Evolutionary conservation across 2,329 filamentous ascomycete genomes (phyloP).

Genomic region (Cercospora sp.): DNA sequence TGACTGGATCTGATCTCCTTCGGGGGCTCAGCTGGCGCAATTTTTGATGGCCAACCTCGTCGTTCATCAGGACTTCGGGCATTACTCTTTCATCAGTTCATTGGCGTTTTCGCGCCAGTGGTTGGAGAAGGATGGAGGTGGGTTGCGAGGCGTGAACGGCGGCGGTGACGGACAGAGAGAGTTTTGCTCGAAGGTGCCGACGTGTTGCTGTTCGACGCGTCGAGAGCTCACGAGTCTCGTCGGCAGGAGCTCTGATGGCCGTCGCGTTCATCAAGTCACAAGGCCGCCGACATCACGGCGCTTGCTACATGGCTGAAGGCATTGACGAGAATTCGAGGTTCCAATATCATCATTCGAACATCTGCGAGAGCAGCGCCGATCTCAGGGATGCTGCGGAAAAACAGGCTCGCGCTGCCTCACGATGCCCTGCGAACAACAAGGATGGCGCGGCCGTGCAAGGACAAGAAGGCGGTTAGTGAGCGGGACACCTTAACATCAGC

Average conservation of each 20-base stretch:
- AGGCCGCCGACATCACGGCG: background rate
- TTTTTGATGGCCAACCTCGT: background rate
- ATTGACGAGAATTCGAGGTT: background rate
- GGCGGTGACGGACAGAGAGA: background rate
- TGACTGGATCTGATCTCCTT: conserved; percentile 14
- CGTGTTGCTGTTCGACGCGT: background rate
- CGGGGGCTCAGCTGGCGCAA: conserved; percentile 5
- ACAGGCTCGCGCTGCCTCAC: background rate
- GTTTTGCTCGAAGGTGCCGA: background rate
- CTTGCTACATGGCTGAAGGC: background rate
- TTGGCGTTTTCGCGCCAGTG: background rate
- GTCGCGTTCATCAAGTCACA: background rate
- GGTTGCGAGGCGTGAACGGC: background rate
- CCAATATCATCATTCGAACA: background rate
- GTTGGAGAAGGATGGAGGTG: background rate
- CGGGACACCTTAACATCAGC: background rate
- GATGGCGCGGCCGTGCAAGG: background rate
- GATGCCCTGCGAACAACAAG: background rate
- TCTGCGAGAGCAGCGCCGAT: background rate
- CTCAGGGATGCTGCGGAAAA: background rate
- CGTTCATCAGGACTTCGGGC: background rate
- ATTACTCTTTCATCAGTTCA: background rate
- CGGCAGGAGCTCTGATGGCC: background rate
- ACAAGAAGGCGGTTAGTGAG: background rate
- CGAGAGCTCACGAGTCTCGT: background rate